These are phyloP conservation scores for Sclerotinia minor DNA, from an alignment of 2,329 filamentous ascomycete genomes.

Conservation along the genomic window DNA sequence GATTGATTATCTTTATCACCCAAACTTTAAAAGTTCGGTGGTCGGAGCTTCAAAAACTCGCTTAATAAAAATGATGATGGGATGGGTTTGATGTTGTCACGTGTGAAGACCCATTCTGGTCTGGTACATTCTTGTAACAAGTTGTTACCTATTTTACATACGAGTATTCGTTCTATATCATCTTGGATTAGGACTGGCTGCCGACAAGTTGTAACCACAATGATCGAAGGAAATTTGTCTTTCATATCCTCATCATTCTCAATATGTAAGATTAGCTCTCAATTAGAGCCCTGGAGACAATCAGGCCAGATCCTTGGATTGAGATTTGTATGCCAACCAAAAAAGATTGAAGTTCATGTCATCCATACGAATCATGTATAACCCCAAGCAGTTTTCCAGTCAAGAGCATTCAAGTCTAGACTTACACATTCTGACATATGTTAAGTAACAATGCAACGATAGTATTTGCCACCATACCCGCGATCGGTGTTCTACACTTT, in stretches of 20 bases:
- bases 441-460: slow-evolving; percentile 12
- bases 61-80: slow-evolving; percentile 7
- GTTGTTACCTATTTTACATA: background rate
- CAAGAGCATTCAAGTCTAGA: background rate
- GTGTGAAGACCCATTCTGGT: background rate
- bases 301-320: background rate
- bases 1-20: slow-evolving; percentile 17
- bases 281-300: background rate
- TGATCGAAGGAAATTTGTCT: background rate
- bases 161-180: too few species aligned
- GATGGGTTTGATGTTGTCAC: background rate
- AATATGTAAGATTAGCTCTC: background rate
- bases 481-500: background rate
- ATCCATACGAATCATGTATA: too few species aligned
- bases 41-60: background rate
- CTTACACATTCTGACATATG: slow-evolving; percentile 7
- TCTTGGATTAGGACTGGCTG: background rate
- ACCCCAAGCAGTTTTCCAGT: background rate
- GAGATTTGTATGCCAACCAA: background rate
- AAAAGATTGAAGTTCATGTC: background rate
- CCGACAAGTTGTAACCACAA: background rate
- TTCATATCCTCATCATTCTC: background rate
- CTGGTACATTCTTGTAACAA: background rate
- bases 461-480: background rate
- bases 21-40: slow-evolving; percentile 9